A percentile compares a stretch with the other conserved stretches of the same genome.
These are phyloP conservation scores for Curvularia sp. DNA, from an alignment of 2,329 filamentous ascomycete species.

Conservation along the genomic window DNA sequence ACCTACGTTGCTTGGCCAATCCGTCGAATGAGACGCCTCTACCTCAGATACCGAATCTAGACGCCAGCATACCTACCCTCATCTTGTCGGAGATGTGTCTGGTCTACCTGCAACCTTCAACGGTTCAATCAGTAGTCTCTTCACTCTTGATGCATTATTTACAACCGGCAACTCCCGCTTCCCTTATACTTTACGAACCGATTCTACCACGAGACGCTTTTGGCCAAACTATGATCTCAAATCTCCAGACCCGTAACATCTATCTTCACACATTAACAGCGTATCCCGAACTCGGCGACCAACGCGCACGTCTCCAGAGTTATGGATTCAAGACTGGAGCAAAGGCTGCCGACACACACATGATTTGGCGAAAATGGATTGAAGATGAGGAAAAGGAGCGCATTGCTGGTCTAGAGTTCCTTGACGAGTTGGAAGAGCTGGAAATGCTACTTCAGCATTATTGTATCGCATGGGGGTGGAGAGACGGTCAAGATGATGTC, in stretches of 20 bases:
- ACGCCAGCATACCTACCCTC: conserved; percentile 73
- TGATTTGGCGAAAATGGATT: conserved; percentile 83
- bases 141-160: conserved; percentile 45
- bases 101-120: conserved; percentile 76
- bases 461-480: conserved; percentile 87
- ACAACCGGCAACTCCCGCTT: conserved; percentile 58
- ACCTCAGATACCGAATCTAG: conserved; percentile 54
- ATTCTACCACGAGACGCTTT: conserved; percentile 85
- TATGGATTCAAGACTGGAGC: conserved; percentile 70
- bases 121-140: conserved; percentile 68
- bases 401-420: conserved; percentile 79
- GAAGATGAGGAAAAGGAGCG: conserved; percentile 73
- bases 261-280: conserved; percentile 79
- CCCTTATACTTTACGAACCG: conserved; percentile 85
- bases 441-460: conserved; percentile 86
- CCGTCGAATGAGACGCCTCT: conserved; percentile 25
- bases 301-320: conserved; percentile 69
- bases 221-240: conserved; percentile 89
- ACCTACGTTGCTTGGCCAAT: conserved; percentile 68
- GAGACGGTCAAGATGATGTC: conserved; percentile 54
- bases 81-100: conserved; percentile 95
- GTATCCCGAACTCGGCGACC: conserved; percentile 72
- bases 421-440: conserved; percentile 98
- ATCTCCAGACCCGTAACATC: conserved; percentile 82
- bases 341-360: conserved; percentile 66